Evolutionary conservation across 176 grass and related monocot genomes (phyloP).

Genomic region (Olyra latifolia): DNA sequence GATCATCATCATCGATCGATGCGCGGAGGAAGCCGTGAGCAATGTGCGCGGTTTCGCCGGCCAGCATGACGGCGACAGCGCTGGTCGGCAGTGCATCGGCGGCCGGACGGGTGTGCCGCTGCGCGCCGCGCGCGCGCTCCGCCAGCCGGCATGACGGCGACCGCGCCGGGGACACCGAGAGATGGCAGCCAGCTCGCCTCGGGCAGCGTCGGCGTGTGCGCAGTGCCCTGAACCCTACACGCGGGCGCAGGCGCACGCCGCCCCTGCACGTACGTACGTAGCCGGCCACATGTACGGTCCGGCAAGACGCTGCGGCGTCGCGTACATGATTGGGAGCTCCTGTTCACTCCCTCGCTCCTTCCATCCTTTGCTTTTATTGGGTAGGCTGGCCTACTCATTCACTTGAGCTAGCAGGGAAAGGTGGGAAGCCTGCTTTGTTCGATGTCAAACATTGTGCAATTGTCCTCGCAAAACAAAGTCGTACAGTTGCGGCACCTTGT

Average conservation of each 20-base stretch:
- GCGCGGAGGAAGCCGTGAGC: too few species aligned
- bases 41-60: too few species aligned
- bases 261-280: background rate
- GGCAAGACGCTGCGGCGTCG: background rate
- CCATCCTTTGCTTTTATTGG: background rate
- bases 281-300: constrained; percentile 20
- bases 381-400: background rate
- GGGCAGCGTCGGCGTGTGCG: background rate
- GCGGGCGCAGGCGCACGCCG: background rate
- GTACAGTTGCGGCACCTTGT: too few species aligned
- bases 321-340: constrained; percentile 2
- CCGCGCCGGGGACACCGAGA: background rate
- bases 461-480: too few species aligned
- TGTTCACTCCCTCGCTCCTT: background rate
- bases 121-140: too few species aligned
- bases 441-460: too few species aligned
- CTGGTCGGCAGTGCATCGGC: too few species aligned
- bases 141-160: constrained; percentile 8
- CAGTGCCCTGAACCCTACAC: background rate
- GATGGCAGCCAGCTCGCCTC: background rate
- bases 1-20: too few species aligned
- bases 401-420: background rate
- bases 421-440: too few species aligned
- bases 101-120: too few species aligned
- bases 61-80: too few species aligned